Evolutionary conservation across 352 stramenopile species (phyloP), one percentile per base, ranked within the genome.

Genomic region (Saprolegnia parasitica): DNA sequence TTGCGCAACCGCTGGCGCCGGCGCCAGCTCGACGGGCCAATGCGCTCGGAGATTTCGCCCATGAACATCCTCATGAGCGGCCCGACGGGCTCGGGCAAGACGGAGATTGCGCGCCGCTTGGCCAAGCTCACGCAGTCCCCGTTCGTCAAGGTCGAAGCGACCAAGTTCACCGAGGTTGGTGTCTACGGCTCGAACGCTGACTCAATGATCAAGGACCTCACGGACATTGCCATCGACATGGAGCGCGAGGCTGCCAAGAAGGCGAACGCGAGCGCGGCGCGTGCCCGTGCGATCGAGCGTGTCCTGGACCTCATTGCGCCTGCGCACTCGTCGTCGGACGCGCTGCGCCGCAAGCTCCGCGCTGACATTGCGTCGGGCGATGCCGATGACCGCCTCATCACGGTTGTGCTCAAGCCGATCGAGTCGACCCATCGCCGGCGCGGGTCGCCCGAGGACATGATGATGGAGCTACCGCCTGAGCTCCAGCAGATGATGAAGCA

Each of bases 61-160:
- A 98, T 99, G 77, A 99, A 99, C 79, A 99, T 99, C 37, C 76
- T 99, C 39, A 99, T 99, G 96, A 99, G 99, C 68, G 98, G 98
- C 5, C 97, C 97, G 4, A 99, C 97, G 5, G 98, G 97, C 40
- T 99, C 95, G 67, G 97, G 97, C 56, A 98, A 98, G 80, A 99
- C 97, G 10, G 97, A 99, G 86, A 99, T 99, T 56, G 97, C 96
- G 10, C 81, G 97, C 39, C 89, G 97, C 11, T 91, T 99, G 68
- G 97, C 97, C 20, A 98, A 98, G 78, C 84, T 99, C 32, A 97
- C 87, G 40, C 88, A 99, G 71, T 96, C 97, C 35, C 97, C 97
- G 40, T 99, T 99, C 75, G 89, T 98, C 62, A 99, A 99, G 74
- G 88, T 97, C 35, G 97, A 99, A 77, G 98, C 98, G 9, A 99